Evolutionary conservation across 2,329 filamentous ascomycete species (phyloP).

Genomic region (Aureobasidium vineae): DNA sequence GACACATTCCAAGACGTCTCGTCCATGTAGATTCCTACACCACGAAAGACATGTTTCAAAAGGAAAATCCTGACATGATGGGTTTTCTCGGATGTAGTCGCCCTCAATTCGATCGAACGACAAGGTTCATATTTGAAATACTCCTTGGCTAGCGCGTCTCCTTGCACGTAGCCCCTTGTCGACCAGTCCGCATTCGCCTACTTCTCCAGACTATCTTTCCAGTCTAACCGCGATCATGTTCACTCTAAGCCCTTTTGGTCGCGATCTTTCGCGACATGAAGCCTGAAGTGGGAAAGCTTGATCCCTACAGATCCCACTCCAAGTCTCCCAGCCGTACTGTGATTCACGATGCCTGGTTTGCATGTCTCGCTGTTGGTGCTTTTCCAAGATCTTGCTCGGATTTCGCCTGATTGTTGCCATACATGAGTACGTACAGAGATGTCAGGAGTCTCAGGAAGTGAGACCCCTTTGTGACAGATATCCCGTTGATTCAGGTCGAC

Average conservation of each 20-base stretch:
- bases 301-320: slow-evolving; percentile 16
- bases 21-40: slow-evolving; percentile 4
- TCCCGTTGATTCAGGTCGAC: neutral
- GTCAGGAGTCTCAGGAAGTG: neutral
- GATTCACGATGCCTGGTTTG: neutral
- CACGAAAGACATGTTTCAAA: slow-evolving; percentile 26
- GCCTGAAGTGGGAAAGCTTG: slow-evolving; percentile 7
- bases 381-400: slow-evolving; percentile 1
- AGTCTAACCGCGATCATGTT: neutral
- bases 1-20: slow-evolving; percentile 20
- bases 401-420: slow-evolving; percentile 6
- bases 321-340: slow-evolving; percentile 14
- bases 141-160: slow-evolving; percentile 15
- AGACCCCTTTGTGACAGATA: slow-evolving; percentile 12
- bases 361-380: neutral
- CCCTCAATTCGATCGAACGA: neutral
- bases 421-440: neutral
- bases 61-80: neutral
- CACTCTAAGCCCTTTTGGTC: neutral
- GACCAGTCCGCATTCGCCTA: slow-evolving; percentile 17
- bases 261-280: slow-evolving; percentile 7
- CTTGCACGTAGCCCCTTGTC: slow-evolving; percentile 10
- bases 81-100: slow-evolving; percentile 12
- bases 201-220: slow-evolving; percentile 13
- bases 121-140: slow-evolving; percentile 26